Evolutionary conservation across 1,284 basidiomycete genomes (phyloP).

Genomic region (Cryptococcus maquisensis): DNA sequence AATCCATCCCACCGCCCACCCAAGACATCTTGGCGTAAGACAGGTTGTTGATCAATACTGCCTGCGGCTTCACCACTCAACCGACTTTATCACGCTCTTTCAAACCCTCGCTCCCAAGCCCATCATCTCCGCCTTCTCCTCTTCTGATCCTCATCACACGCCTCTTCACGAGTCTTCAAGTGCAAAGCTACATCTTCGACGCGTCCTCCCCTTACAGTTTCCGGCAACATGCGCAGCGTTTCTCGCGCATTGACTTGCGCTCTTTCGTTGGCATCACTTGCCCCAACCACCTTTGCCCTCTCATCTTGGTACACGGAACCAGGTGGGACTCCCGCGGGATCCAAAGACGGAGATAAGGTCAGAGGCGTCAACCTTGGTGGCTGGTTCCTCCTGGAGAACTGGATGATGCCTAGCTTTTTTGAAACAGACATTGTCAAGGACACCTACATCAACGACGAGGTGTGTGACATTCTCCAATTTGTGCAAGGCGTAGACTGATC

Average conservation of each 20-base stretch:
- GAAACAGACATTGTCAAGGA: conserved; percentile 19
- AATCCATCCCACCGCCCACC: no score
- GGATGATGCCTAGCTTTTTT: conserved; percentile 38
- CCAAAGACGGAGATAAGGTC: conserved; percentile 29
- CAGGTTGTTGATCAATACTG: no score
- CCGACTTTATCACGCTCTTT: no score
- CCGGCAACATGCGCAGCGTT: neutral
- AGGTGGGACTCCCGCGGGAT: conserved; percentile 27
- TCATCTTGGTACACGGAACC: conserved; percentile 35
- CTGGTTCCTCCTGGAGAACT: conserved; percentile 39
- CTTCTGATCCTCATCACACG: no score
- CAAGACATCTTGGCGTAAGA: no score
- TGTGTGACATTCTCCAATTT: conserved; percentile 6
- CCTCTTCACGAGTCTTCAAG: neutral
- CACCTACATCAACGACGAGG: conserved; percentile 23
- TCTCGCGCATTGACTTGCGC: neutral
- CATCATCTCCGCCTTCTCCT: no score
- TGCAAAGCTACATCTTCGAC: conserved; percentile 7
- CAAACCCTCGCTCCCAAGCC: no score
- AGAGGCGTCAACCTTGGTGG: conserved; percentile 43
- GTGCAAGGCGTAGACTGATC: neutral
- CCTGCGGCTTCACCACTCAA: no score
- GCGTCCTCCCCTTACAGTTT: neutral
- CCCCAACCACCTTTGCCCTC: conserved; percentile 10
- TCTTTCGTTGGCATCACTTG: conserved; percentile 3